These are phyloP conservation scores for Capsella bursapastoris DNA, from an alignment of 345 rosid genomes.

Conservation along the genomic window DNA sequence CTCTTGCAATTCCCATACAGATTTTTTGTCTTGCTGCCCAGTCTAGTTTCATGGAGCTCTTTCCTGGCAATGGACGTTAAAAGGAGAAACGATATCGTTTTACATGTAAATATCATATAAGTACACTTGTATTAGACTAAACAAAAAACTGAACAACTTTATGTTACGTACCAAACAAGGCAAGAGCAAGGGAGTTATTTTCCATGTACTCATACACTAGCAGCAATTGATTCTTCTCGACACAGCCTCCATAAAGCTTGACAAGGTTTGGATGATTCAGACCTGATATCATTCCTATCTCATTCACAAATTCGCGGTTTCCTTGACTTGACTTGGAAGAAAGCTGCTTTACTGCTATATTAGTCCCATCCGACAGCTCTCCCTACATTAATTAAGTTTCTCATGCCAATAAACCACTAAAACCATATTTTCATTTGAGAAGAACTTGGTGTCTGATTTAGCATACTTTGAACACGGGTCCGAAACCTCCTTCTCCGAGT, in stretches of 20 bases:
- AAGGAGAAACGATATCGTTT: neutral
- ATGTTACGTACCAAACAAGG: conserved; percentile 21
- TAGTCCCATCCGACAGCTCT: conserved; percentile 33
- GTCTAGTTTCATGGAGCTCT: conserved; percentile 40
- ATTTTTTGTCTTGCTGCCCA: conserved; percentile 58
- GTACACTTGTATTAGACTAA: neutral
- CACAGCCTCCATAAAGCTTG: conserved; percentile 50
- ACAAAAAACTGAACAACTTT: too few relatives aligned
- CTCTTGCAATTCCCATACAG: conserved; percentile 66
- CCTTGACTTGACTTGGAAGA: conserved; percentile 47
- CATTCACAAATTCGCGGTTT: conserved; percentile 52
- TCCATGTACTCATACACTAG: conserved; percentile 55
- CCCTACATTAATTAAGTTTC: conserved; percentile 36
- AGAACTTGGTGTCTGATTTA: neutral
- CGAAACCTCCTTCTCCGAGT: conserved; percentile 42
- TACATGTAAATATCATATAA: neutral
- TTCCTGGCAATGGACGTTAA: conserved; percentile 14
- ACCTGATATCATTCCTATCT: conserved; percentile 53
- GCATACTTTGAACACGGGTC: conserved; percentile 36
- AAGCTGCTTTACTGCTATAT: conserved; percentile 46
- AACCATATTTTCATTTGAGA: neutral
- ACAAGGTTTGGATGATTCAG: conserved; percentile 53
- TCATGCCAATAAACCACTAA: too few relatives aligned
- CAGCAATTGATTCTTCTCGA: conserved; percentile 46
- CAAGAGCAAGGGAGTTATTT: conserved; percentile 47